Percentiles rank a stretch among this genome's conserved stretches.
phyloP scores from a whole-genome alignment of 2,329 filamentous ascomycete genomes.

The Scedosporium apiospermum region DNA sequence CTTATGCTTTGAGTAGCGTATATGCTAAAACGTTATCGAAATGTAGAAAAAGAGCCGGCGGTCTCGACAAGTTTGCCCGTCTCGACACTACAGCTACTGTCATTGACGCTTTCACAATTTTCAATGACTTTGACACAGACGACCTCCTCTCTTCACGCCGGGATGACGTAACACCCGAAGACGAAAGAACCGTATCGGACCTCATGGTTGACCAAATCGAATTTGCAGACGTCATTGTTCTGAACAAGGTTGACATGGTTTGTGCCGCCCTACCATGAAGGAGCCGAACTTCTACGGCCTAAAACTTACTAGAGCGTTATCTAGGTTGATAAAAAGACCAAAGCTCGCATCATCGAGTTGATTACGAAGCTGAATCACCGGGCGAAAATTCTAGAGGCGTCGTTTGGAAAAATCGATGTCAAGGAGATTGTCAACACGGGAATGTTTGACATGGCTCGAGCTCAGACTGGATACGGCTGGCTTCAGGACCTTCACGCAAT shows the following conservation, averaged over 20 bases:
- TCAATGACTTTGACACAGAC: conserved; percentile 61
- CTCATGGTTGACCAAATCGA: conserved; percentile 71
- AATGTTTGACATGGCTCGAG: conserved; percentile 54
- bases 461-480: conserved; percentile 59
- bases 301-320: neutral
- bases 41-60: conserved; percentile 44
- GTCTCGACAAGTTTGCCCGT: conserved; percentile 53
- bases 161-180: conserved; percentile 53
- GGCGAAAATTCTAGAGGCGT: conserved; percentile 54
- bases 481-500: conserved; percentile 60
- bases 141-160: conserved; percentile 57
- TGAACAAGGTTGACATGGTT: conserved; percentile 63
- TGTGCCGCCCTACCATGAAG: neutral
- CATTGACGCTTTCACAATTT: conserved; percentile 63
- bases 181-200: conserved; percentile 65
- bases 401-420: conserved; percentile 50
- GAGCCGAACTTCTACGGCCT: no score
- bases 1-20: neutral
- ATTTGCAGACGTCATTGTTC: conserved; percentile 62
- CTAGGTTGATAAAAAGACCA: conserved; percentile 28
- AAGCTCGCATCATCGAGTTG: conserved; percentile 38
- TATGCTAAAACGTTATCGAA: neutral
- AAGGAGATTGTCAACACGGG: conserved; percentile 56
- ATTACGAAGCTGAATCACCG: conserved; percentile 55
- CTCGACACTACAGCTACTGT: conserved; percentile 66